phyloP scores from a whole-genome alignment of 1,284 basidiomycete genomes.

The Marasmius tenuissimus region DNA sequence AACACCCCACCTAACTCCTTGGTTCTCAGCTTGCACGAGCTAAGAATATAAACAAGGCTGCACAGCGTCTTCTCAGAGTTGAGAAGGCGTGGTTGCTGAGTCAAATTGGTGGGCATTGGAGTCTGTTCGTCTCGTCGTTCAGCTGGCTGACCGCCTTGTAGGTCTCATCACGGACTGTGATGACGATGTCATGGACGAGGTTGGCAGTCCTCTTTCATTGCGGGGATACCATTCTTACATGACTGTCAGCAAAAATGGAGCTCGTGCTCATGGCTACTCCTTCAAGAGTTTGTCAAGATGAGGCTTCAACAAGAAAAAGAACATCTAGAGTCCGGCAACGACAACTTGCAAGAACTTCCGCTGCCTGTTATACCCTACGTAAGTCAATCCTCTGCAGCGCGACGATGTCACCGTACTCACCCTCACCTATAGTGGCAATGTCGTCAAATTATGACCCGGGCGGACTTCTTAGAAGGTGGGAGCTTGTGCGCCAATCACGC shows the following conservation, averaged over 20 bases:
- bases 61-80: constrained; percentile 59
- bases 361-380: constrained; percentile 67
- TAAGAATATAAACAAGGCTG: constrained; percentile 62
- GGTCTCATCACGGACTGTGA: constrained; percentile 70
- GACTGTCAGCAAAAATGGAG: constrained; percentile 72
- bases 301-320: constrained; percentile 50
- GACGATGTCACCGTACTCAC: constrained; percentile 3
- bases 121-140: background rate
- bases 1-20: background rate
- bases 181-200: constrained; percentile 87
- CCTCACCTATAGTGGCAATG: constrained; percentile 50
- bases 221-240: background rate
- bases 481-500: constrained; percentile 5
- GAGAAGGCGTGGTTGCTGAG: constrained; percentile 81
- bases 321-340: constrained; percentile 33
- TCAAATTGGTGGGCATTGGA: constrained; percentile 56
- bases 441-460: constrained; percentile 78
- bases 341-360: constrained; percentile 42
- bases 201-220: constrained; percentile 22
- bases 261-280: constrained; percentile 74
- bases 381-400: constrained; percentile 19
- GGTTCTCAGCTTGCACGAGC: constrained; percentile 44
- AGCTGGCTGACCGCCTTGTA: constrained; percentile 14
- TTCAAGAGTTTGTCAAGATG: constrained; percentile 67
- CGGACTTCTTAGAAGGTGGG: constrained; percentile 77